phyloP scores from a whole-genome alignment of 1,139 yeast species.

The Lodderomyces orthopsilosis region DNA sequence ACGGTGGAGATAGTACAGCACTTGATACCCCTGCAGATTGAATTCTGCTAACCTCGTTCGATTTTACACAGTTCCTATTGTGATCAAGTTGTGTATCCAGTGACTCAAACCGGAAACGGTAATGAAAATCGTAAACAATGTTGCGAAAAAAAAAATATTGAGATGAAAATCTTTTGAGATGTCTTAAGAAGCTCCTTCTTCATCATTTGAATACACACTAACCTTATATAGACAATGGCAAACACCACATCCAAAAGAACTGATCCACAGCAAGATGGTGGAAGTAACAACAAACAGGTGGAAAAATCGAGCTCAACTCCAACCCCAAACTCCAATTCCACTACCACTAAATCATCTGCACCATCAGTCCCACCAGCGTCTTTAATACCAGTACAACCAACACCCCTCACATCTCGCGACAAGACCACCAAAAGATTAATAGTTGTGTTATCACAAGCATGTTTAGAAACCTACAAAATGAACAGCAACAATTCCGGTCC shows the following conservation, averaged over 20 bases:
- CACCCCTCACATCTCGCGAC: conserved; percentile 77
- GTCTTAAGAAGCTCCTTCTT: not conserved
- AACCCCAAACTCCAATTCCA: not conserved
- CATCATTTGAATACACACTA: not conserved
- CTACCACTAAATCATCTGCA: conserved; percentile 11
- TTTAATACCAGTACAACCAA: conserved; percentile 81
- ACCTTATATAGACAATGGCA: conserved; percentile 3
- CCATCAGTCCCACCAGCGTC: conserved; percentile 57
- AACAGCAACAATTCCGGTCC: conserved; percentile 63
- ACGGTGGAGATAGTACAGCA: too few relatives aligned
- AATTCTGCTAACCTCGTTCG: too few relatives aligned
- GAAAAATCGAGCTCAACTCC: conserved; percentile 1
- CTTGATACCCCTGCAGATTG: too few relatives aligned
- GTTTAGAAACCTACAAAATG: conserved; percentile 90
- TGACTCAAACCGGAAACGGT: too few relatives aligned
- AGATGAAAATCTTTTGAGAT: not conserved
- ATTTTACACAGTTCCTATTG: too few relatives aligned
- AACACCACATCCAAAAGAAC: conserved; percentile 2
- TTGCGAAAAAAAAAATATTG: not conserved
- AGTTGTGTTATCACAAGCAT: conserved; percentile 92
- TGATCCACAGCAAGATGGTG: conserved; percentile 2
- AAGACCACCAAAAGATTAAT: conserved; percentile 80
- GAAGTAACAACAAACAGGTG: not conserved
- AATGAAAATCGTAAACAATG: too few relatives aligned
- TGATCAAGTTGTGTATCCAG: too few relatives aligned